phyloP scores from a whole-genome alignment of 225 moss, liverwort and hornwort genomes.

The Antitrichia curtipendula region DNA sequence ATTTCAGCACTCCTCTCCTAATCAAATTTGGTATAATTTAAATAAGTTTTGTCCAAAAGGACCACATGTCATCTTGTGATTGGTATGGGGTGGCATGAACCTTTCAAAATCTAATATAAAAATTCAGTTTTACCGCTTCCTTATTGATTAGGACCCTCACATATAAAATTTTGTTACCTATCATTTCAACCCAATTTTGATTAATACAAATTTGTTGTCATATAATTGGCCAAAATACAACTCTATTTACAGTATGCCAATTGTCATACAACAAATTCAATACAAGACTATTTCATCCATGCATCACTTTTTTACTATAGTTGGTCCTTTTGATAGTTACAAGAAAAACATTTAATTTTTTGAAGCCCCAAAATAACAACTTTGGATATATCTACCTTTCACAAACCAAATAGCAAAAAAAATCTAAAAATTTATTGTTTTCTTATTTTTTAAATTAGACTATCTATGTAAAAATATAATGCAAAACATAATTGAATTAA shows the following conservation, averaged over 20 bases:
- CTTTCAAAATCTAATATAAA: rapidly evolving
- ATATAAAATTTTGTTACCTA: background rate
- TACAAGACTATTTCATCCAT: background rate
- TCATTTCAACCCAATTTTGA: no score
- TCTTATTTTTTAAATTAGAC: background rate
- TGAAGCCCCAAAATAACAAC: background rate
- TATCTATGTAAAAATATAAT: background rate
- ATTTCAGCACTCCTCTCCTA: no score
- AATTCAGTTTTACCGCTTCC: rapidly evolving
- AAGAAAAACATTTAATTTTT: background rate
- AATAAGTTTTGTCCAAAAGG: background rate
- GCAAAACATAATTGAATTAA: background rate
- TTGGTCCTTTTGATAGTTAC: background rate
- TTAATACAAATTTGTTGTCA: background rate
- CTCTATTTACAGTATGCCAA: no score
- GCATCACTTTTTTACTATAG: background rate
- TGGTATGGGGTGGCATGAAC: background rate
- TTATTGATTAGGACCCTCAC: rapidly evolving
- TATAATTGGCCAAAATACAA: background rate
- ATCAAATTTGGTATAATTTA: no score
- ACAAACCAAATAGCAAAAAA: background rate
- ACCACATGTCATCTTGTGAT: no score
- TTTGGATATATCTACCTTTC: background rate
- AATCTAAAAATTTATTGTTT: background rate
- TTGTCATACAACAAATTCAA: no score